Evolutionary conservation across 805 yeast species (phyloP), one percentile per base, ranked within the genome.

Genomic region (Ogataea populi-albae): DNA sequence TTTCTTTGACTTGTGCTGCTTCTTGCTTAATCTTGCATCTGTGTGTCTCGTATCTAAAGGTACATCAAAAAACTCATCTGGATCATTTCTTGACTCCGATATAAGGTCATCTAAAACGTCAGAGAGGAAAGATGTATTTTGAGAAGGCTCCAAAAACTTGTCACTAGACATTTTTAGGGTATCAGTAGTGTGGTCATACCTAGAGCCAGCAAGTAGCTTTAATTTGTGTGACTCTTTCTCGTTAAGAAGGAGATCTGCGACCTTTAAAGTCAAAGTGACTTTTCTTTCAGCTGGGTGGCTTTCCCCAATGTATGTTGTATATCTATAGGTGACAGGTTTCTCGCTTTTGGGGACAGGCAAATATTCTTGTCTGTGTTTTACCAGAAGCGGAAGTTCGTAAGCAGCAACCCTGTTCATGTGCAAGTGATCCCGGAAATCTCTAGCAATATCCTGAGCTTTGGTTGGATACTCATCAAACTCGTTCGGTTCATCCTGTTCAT

Each of bases 371-470:
- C 91, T 81, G 57, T 71, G 84, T 59, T 86, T 79, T 26, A 81
- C 79, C 45, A 93, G 69, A 37, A 78, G 73, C 5, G 98, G 98
- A 69, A 91, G 73, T 58, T 91, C 98, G 63, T 82, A 91, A 0
- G 97, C 96, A 8, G 94, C 86, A 28, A 86, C 69, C 50, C 97
- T 74, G 54, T 81, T 81, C 52, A 81, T 78, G 45, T 83, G 77
- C 48, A 95, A 79, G 49, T 76, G 79, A 46, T 77, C 81, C 54
- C 97, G 75, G 51, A 79, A 85, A 46, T 77, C 81, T 37, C 77
- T 75, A 22, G 81, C 73, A 41, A 75, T 73, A 50, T 82, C 80
- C 49, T 82, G 94, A 16, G 93, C 94, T 10, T 66, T 64, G 4
- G 81, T 68, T 17, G 87, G 81, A 44, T 78, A 66, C 52, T 81